Conservation (phyloP, 345 rosid species). For the Camelina neglecta region DNA sequence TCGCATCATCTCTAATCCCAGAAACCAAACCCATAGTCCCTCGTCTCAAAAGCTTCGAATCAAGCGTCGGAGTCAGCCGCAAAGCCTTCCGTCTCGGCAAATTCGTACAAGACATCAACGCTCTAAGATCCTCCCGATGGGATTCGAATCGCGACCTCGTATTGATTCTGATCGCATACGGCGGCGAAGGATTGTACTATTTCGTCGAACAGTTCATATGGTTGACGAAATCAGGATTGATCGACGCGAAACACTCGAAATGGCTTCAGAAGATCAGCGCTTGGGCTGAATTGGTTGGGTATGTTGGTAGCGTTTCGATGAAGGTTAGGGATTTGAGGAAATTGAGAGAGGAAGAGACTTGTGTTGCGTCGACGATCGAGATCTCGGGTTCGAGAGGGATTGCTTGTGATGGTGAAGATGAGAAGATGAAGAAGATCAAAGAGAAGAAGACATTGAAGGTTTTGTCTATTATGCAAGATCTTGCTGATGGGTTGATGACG, state of each 20-base stretch:
- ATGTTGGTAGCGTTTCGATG: slow-evolving; percentile 67
- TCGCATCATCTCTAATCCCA: slow-evolving; percentile 64
- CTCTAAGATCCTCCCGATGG: slow-evolving; percentile 57
- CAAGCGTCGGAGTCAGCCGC: slow-evolving; percentile 94
- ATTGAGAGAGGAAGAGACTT: slow-evolving; percentile 56
- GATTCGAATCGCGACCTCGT: slow-evolving; percentile 52
- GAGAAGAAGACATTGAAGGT: slow-evolving; percentile 77
- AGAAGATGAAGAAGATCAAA: slow-evolving; percentile 58
- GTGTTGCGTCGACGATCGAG: slow-evolving; percentile 58
- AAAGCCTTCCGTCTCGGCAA: slow-evolving; percentile 96
- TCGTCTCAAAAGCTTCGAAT: slow-evolving; percentile 80
- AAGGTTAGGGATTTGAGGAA: slow-evolving; percentile 76
- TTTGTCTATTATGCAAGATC: slow-evolving; percentile 77
- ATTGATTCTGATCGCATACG: slow-evolving; percentile 57
- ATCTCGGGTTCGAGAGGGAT: slow-evolving; percentile 60
- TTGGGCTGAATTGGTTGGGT: slow-evolving; percentile 81
- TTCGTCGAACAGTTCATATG: slow-evolving; percentile 87
- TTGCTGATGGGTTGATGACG: slow-evolving; percentile 86
- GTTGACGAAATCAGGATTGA: slow-evolving; percentile 83
- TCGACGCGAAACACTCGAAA: slow-evolving; percentile 59
- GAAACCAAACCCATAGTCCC: slow-evolving; percentile 48
- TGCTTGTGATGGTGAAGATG: slow-evolving; percentile 51
- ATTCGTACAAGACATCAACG: slow-evolving; percentile 86
- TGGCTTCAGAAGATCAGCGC: slow-evolving; percentile 70
- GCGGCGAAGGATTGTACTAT: slow-evolving; percentile 85